A percentile compares a stretch with the other conserved stretches of the same genome.
These are phyloP conservation scores for Phytopythium kandeliae DNA, from an alignment of 352 stramenopile species.

Conservation along the genomic window DNA sequence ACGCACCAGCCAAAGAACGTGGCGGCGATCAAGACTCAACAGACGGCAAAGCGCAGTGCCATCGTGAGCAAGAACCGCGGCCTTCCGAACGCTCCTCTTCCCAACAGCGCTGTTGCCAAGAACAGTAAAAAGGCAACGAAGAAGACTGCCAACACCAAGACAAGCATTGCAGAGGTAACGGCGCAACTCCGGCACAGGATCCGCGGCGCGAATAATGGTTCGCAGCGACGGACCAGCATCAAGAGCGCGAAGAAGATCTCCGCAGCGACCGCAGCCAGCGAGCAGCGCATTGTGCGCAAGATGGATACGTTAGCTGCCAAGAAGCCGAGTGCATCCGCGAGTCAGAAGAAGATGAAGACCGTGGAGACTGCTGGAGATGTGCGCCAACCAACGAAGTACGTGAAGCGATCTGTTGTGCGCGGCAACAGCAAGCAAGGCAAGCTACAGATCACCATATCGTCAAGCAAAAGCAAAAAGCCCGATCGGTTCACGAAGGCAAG, in stretches of 20 bases:
- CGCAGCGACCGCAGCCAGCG: too few species aligned
- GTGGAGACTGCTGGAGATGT: neutral
- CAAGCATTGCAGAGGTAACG: constrained; percentile 21
- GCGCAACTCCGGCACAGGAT: constrained; percentile 22
- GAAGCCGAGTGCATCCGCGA: neutral
- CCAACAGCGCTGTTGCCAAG: constrained; percentile 3
- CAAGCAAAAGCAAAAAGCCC: neutral
- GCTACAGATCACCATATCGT: constrained; percentile 30
- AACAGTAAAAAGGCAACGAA: constrained; percentile 4
- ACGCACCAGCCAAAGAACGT: constrained; percentile 14
- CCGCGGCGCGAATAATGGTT: constrained; percentile 7
- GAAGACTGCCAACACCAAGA: constrained; percentile 23
- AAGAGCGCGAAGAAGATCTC: constrained; percentile 1
- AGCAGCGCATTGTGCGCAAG: neutral
- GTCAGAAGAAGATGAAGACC: neutral
- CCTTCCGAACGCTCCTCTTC: constrained; percentile 7
- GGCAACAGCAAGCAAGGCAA: constrained; percentile 27
- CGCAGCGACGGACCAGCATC: constrained; percentile 1
- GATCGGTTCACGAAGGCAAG: constrained; percentile 5
- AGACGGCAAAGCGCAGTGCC: constrained; percentile 27
- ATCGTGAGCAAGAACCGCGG: constrained; percentile 46
- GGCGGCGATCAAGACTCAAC: constrained; percentile 19
- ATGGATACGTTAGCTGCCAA: neutral
- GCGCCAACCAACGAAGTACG: constrained; percentile 4
- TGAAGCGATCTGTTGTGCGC: constrained; percentile 20